Conservation (phyloP, 805 yeast genomes). For the Sugiyamaella boreocaroliniensis region DNA sequence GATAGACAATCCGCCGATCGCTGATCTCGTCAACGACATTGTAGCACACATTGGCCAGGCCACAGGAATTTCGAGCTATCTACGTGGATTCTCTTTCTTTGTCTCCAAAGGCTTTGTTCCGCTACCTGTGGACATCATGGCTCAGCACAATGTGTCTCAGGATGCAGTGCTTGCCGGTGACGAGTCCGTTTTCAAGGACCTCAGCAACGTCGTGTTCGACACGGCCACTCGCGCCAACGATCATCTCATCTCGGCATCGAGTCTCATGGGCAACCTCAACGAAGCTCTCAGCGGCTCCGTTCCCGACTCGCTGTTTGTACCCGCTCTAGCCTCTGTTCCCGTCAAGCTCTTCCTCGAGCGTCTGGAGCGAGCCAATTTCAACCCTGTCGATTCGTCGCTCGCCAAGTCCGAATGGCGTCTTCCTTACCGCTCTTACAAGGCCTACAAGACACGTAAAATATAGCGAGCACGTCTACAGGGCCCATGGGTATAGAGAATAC, state of each 20-base stretch:
- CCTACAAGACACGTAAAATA: constrained; percentile 38
- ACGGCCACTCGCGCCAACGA: constrained; percentile 74
- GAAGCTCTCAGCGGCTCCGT: constrained; percentile 34
- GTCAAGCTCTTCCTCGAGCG: constrained; percentile 52
- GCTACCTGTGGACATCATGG: constrained; percentile 58
- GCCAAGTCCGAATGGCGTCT: constrained; percentile 55
- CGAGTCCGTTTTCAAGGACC: constrained; percentile 14
- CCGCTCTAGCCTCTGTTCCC: constrained; percentile 64
- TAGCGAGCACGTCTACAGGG: too few relatives aligned
- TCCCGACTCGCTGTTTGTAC: constrained; percentile 56
- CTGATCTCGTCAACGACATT: constrained; percentile 46
- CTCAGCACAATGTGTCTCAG: constrained; percentile 50
- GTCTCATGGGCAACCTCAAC: constrained; percentile 40
- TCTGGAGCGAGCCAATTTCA: constrained; percentile 60
- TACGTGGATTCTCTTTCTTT: constrained; percentile 55
- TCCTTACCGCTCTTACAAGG: constrained; percentile 52
- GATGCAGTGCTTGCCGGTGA: constrained; percentile 42
- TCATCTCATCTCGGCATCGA: constrained; percentile 62
- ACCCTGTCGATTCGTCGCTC: constrained; percentile 42
- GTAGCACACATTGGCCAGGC: constrained; percentile 83
- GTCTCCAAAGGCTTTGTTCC: constrained; percentile 48
- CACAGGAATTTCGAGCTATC: constrained; percentile 57
- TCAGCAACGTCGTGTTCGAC: constrained; percentile 58
- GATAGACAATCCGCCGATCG: constrained; percentile 41
- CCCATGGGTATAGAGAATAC: too few relatives aligned